phyloP scores from a whole-genome alignment of 2,329 filamentous ascomycete genomes.

The Aspergillus melleus region DNA sequence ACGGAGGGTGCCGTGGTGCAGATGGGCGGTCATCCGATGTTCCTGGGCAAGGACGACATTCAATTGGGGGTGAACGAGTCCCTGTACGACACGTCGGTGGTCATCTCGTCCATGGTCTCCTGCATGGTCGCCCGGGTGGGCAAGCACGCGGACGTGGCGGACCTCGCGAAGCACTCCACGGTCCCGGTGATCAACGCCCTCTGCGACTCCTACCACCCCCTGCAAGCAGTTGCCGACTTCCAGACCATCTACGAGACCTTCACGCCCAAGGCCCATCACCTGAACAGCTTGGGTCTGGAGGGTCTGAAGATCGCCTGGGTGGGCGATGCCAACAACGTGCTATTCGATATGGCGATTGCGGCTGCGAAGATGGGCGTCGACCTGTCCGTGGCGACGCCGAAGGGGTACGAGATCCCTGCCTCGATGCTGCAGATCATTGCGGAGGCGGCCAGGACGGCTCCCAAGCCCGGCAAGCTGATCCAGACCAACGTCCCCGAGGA shows the following conservation, averaged over 20 bases:
- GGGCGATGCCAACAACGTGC: constrained; percentile 94
- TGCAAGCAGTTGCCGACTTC: constrained; percentile 93
- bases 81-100: constrained; percentile 84
- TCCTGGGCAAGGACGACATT: constrained; percentile 92
- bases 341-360: constrained; percentile 88
- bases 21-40: constrained; percentile 93
- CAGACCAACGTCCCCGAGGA: constrained; percentile 83
- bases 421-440: constrained; percentile 72
- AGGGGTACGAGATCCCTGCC: constrained; percentile 77
- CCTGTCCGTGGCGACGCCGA: constrained; percentile 81
- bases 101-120: constrained; percentile 92
- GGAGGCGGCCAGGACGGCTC: constrained; percentile 58
- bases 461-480: constrained; percentile 63
- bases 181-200: constrained; percentile 86
- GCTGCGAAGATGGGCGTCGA: constrained; percentile 85
- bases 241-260: constrained; percentile 84
- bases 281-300: constrained; percentile 65
- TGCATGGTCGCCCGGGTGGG: constrained; percentile 80
- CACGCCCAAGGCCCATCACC: constrained; percentile 45
- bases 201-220: constrained; percentile 86
- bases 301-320: constrained; percentile 94
- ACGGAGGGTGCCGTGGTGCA: constrained; percentile 88
- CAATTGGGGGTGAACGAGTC: constrained; percentile 94
- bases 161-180: constrained; percentile 68
- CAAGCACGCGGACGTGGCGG: constrained; percentile 71